A percentile compares a stretch with the other conserved stretches of the same genome.
Evolutionary conservation across 2,329 filamentous ascomycete genomes (phyloP).

Genomic region (Erysiphe pulchra): DNA sequence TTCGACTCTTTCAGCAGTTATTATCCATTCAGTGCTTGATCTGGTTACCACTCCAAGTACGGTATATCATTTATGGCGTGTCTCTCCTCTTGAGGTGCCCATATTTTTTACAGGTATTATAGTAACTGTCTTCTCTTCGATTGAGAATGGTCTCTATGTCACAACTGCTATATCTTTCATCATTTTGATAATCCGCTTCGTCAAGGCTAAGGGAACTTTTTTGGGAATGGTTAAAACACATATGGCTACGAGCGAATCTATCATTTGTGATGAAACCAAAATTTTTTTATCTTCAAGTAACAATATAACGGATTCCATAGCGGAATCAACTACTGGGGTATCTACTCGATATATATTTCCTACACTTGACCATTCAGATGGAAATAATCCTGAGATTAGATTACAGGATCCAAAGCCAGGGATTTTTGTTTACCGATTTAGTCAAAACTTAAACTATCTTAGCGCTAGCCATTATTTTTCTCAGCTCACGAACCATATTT

Average conservation of each 20-base stretch:
- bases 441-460: constrained; percentile 88
- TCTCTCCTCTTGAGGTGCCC: constrained; percentile 68
- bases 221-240: constrained; percentile 64
- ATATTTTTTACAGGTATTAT: constrained; percentile 88
- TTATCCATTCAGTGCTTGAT: constrained; percentile 87
- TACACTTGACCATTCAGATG: constrained; percentile 67
- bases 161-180: constrained; percentile 56
- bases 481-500: constrained; percentile 42
- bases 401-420: constrained; percentile 70
- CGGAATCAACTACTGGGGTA: constrained; percentile 8
- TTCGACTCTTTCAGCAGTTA: constrained; percentile 59
- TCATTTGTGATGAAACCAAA: constrained; percentile 33
- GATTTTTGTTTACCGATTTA: constrained; percentile 86
- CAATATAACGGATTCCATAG: constrained; percentile 11
- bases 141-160: constrained; percentile 80
- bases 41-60: constrained; percentile 77
- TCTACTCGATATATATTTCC: constrained; percentile 57
- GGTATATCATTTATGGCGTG: constrained; percentile 84
- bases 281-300: constrained; percentile 25
- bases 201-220: constrained; percentile 62
- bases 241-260: constrained; percentile 46
- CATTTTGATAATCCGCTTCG: constrained; percentile 57
- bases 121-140: constrained; percentile 65
- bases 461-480: constrained; percentile 80
- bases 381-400: constrained; percentile 62